Evolutionary conservation across 2,329 filamentous ascomycete species (phyloP), one percentile per base, ranked within the genome.

Genomic region (Elsinoe batatas): DNA sequence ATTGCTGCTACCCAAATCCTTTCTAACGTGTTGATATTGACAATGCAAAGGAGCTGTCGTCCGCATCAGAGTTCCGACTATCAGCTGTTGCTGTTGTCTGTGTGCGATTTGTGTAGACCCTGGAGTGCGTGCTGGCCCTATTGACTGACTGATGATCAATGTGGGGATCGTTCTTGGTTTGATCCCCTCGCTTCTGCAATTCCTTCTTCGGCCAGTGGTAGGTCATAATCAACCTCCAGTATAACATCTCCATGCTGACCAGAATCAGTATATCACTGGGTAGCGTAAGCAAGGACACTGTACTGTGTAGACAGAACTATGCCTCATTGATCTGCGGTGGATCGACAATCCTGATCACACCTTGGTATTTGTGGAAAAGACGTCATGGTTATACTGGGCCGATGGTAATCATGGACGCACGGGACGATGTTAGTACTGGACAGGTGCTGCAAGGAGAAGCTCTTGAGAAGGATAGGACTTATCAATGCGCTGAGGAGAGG

Each of bases 191-290:
- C 79, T 11, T 81, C 78, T 53, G 76, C 79, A 15, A 80, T 83
- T 58, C 81, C 81, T n/a, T 82, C 79, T 1, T 76, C 78, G 5
- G 78, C 75, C 55, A 80, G 79, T 61, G 71, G 68, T 69, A 67
- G 54, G 67, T 63, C 26, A 32, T 17, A 15, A 26, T 18, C 38
- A n/a, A 13, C 33, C n/a, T 18, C 47, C n/a, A 33, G 11, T 1
- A 11, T 8, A 13, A 44, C 17, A 33, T 26, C 15, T 12, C 53
- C 58, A 22, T 53, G 33, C 33, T 56, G 35, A 50, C n/a, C 18
- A 53, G 32, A 30, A 5, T 11, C 56, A 66, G 78, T 83, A 4
- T 83, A 83, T 57, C 80, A 83, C 61, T 83, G 79, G 78, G 80
- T 80, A 2, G 76, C 78, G 47, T 51, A 22, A 20, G 47, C 32